Evolutionary conservation across 371 early-diverging fungal species (phyloP).

Genomic region (Syncephalastrum monosporum): DNA sequence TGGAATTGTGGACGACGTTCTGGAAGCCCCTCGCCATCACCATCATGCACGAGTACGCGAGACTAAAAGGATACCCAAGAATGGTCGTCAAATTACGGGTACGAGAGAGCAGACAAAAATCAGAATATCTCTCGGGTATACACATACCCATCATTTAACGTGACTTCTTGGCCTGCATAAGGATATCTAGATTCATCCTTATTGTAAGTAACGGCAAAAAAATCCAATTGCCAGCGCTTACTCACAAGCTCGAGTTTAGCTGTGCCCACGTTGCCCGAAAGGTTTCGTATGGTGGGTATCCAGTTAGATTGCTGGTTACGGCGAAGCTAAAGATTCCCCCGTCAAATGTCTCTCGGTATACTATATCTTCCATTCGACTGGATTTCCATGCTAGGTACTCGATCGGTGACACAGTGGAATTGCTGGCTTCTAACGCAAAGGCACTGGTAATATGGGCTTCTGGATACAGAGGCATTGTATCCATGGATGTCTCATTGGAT

Average conservation of each 20-base stretch:
- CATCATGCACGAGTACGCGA: constrained; percentile 58
- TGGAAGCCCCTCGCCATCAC: constrained; percentile 49
- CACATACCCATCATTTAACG: constrained; percentile 33
- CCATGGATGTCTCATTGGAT: neutral
- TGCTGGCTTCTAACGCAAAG: no score
- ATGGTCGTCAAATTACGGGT: neutral
- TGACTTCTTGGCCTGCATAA: constrained; percentile 30
- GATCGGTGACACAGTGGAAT: constrained; percentile 20
- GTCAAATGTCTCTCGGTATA: constrained; percentile 38
- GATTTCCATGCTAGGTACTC: constrained; percentile 34
- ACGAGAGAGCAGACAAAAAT: no score
- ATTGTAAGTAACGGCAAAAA: no score
- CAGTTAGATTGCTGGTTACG: constrained; percentile 28
- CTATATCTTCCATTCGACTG: constrained; percentile 16
- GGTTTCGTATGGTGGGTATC: constrained; percentile 43
- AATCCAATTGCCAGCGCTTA: neutral
- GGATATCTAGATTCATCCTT: constrained; percentile 23
- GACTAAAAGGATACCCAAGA: constrained; percentile 3
- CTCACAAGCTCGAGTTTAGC: constrained; percentile 45
- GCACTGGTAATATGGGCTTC: no score
- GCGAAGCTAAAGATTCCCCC: constrained; percentile 41
- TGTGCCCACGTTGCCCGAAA: constrained; percentile 46
- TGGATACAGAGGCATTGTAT: no score
- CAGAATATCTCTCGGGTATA: no score
- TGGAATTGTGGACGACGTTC: constrained; percentile 24